Percentiles rank a stretch among this genome's conserved stretches.
These are phyloP conservation scores for Neophaeococcomyces mojaviensis DNA, from an alignment of 2,329 filamentous ascomycete genomes.

Conservation along the genomic window DNA sequence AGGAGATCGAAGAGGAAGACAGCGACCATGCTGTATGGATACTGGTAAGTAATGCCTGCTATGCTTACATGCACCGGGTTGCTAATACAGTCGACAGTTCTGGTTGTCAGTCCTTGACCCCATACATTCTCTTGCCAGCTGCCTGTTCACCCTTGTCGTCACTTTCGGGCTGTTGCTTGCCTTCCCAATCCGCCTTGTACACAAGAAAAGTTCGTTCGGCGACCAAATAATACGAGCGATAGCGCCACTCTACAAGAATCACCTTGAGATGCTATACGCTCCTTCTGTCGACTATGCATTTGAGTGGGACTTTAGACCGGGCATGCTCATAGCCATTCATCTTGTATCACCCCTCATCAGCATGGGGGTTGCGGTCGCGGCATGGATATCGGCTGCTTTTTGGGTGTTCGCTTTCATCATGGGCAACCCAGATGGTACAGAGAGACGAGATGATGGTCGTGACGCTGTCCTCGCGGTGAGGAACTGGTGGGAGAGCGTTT, in stretches of 20 bases:
- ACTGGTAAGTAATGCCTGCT: slow-evolving; percentile 27
- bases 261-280: slow-evolving; percentile 21
- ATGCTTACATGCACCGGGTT: background rate
- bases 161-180: slow-evolving; percentile 45
- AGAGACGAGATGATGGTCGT: slow-evolving; percentile 53
- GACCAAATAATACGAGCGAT: slow-evolving; percentile 19
- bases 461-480: slow-evolving; percentile 52
- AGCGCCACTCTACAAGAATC: slow-evolving; percentile 19
- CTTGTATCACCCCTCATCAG: slow-evolving; percentile 50
- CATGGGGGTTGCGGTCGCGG: slow-evolving; percentile 47
- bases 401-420: slow-evolving; percentile 56
- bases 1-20: slow-evolving; percentile 23
- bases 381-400: slow-evolving; percentile 54
- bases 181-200: slow-evolving; percentile 49
- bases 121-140: slow-evolving; percentile 46
- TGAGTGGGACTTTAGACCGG: slow-evolving; percentile 29
- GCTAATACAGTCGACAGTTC: slow-evolving; percentile 15
- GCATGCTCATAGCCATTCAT: slow-evolving; percentile 46
- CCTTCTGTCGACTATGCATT: slow-evolving; percentile 23
- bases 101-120: slow-evolving; percentile 40
- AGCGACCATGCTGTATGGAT: slow-evolving; percentile 38
- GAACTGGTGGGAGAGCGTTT: slow-evolving; percentile 55
- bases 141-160: slow-evolving; percentile 48
- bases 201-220: slow-evolving; percentile 34
- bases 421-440: slow-evolving; percentile 54